Percentiles rank a stretch among this genome's conserved stretches.
phyloP scores from a whole-genome alignment of 305 asterid genomes.

The Ilex paraguariensis region DNA sequence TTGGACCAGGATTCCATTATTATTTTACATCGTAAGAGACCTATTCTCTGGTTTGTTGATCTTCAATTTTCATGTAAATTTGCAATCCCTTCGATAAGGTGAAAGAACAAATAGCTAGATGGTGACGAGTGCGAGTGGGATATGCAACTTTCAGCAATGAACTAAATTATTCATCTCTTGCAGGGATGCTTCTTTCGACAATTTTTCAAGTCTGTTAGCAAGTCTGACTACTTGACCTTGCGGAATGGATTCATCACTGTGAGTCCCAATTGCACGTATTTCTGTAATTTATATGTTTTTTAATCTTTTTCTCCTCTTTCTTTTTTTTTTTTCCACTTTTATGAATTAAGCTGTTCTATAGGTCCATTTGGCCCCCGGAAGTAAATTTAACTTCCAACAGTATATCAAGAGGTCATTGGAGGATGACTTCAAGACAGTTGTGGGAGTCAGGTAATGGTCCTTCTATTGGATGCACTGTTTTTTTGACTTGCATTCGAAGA shows the following conservation, averaged over 20 bases:
- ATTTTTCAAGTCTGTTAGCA: constrained; percentile 77
- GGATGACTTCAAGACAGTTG: constrained; percentile 82
- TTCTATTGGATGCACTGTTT: not conserved
- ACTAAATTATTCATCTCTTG: constrained; percentile 12
- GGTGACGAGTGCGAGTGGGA: too few species aligned
- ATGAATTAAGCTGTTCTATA: constrained; percentile 11
- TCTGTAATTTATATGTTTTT: not conserved
- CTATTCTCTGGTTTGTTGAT: constrained; percentile 1
- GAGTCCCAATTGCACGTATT: constrained; percentile 24
- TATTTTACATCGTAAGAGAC: constrained; percentile 71
- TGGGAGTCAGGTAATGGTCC: constrained; percentile 70
- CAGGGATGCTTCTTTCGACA: constrained; percentile 95
- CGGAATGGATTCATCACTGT: constrained; percentile 90
- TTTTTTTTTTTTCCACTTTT: not conserved
- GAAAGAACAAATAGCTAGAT: too few species aligned
- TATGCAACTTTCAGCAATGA: too few species aligned
- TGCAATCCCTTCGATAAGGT: too few species aligned
- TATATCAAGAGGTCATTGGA: constrained; percentile 86
- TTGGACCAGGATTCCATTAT: constrained; percentile 76
- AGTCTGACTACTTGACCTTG: constrained; percentile 81
- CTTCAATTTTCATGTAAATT: not conserved
- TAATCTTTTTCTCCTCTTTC: constrained; percentile 5
- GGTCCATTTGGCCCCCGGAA: constrained; percentile 97
- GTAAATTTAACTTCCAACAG: constrained; percentile 87
- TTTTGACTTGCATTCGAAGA: not conserved